Evolutionary conservation across 1,284 basidiomycete species (phyloP).

Genomic region (Melampsora abietis-canadensis): DNA sequence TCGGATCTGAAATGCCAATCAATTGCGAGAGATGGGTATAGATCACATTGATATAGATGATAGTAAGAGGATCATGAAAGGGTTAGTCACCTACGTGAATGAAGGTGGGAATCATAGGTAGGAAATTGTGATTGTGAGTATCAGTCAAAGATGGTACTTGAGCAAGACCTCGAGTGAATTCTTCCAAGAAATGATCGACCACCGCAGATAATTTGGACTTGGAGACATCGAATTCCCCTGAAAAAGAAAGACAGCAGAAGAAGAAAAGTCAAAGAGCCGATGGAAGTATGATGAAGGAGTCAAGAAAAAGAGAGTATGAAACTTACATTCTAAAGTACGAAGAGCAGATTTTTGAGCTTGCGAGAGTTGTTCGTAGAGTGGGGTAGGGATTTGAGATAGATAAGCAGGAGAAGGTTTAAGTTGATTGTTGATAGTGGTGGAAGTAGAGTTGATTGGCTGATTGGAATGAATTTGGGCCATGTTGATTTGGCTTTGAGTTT

Average conservation of each 20-base stretch:
- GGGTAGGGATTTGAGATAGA: not conserved
- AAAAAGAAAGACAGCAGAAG: not conserved
- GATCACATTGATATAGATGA: not conserved
- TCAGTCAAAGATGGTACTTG: constrained; percentile 36
- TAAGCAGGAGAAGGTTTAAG: not conserved
- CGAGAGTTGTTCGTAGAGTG: not conserved
- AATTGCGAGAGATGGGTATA: not conserved
- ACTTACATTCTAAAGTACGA: constrained; percentile 6
- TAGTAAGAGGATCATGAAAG: not conserved
- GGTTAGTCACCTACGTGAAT: constrained; percentile 38
- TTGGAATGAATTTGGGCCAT: no score
- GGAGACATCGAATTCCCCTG: constrained; percentile 35
- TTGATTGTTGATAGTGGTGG: no score
- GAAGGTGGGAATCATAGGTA: constrained; percentile 50
- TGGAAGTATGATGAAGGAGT: not conserved
- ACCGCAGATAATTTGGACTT: constrained; percentile 21
- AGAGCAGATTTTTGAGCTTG: not conserved
- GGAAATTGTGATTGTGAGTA: constrained; percentile 19
- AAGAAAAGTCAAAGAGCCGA: no score
- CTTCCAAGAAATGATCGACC: constrained; percentile 29
- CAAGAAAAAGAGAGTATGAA: not conserved
- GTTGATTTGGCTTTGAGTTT: no score
- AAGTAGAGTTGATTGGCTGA: no score
- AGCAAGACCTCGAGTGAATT: constrained; percentile 43
- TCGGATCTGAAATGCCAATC: not conserved